phyloP scores from a whole-genome alignment of 2,329 filamentous ascomycete species.

The Didymella pomorum region DNA sequence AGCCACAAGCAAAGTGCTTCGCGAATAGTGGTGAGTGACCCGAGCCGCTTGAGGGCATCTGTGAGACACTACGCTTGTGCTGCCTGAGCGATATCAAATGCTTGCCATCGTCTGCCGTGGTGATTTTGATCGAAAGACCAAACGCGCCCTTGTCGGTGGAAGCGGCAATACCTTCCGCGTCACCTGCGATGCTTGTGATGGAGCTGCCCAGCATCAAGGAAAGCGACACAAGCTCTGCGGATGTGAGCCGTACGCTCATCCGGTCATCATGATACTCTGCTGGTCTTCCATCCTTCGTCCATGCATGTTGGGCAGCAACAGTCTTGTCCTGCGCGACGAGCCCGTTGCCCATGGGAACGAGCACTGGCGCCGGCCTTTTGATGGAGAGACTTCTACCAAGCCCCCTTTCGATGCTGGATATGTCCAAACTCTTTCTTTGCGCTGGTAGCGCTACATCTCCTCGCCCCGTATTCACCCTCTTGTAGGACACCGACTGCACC shows the following conservation, averaged over 20 bases:
- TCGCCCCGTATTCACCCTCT: constrained; percentile 17
- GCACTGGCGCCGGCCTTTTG: constrained; percentile 22
- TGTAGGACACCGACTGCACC: constrained; percentile 32
- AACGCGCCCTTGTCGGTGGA: constrained; percentile 34
- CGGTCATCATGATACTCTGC: constrained; percentile 27
- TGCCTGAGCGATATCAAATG: constrained; percentile 35
- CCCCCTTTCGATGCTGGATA: constrained; percentile 26
- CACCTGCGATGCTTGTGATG: constrained; percentile 13
- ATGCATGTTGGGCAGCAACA: constrained; percentile 24
- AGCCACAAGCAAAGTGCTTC: constrained; percentile 45
- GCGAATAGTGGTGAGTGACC: constrained; percentile 42
- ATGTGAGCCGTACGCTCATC: constrained; percentile 29
- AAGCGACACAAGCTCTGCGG: constrained; percentile 39
- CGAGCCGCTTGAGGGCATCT: constrained; percentile 34
- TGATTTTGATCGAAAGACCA: constrained; percentile 35
- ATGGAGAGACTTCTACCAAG: constrained; percentile 29
- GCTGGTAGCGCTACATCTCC: constrained; percentile 20
- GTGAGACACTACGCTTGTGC: constrained; percentile 34
- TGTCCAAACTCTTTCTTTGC: constrained; percentile 32
- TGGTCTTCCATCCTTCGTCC: constrained; percentile 39
- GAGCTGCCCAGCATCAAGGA: constrained; percentile 41
- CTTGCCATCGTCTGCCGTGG: constrained; percentile 22
- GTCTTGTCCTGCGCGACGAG: constrained; percentile 15
- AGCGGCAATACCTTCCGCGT: not conserved
- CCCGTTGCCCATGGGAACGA: constrained; percentile 26